Evolutionary conservation across 352 stramenopile species (phyloP), one percentile per base, ranked within the genome.

Genomic region (Phytophthora nicotianae): DNA sequence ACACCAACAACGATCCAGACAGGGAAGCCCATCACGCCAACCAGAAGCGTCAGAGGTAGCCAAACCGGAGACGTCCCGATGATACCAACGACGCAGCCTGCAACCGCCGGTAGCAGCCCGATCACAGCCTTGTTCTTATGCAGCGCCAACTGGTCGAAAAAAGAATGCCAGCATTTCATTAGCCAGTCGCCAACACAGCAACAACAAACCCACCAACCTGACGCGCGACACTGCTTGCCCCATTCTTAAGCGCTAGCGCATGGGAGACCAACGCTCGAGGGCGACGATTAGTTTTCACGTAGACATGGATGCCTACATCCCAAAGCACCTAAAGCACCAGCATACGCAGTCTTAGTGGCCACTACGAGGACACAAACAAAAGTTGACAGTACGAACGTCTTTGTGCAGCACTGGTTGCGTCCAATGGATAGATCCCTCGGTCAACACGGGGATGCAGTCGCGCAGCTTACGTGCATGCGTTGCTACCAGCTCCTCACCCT

Each of bases 91-190:
- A 87, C 33, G 35, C 69, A 84, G 16, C 77, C 79, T 1, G 72
- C 43, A 4, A 90, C 33, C 1, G 72, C 73, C 13, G 82, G 77
- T 5, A 89, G 41, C 9, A 93, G 41, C 0, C 77, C 72, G 29
- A 89, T 38, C 0, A 70, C 70, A 11, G 85, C 75, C 23, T 79
- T 72, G 17, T 91, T 91, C 60, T 75, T 81, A 49, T 89, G 78
- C 29, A 89, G 54, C 2, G 66, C 73, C n/a, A 91, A 65, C 82
- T 90, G 6, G 10, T 53, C 35, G 7, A 10, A 41, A 5, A 53
- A 21, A 23, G 48, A 51, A 40, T 11, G 50, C n/a, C 45, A 29
- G 48, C 8, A 14, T 10, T n/a, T 3, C 46, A 35, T 55, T 3
- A 57, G 19, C 16, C 14, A 33, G 43, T 33, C 20, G 46, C 50